These are phyloP conservation scores for Aureobasidium musti DNA, from an alignment of 2,329 filamentous ascomycete genomes.

Conservation along the genomic window DNA sequence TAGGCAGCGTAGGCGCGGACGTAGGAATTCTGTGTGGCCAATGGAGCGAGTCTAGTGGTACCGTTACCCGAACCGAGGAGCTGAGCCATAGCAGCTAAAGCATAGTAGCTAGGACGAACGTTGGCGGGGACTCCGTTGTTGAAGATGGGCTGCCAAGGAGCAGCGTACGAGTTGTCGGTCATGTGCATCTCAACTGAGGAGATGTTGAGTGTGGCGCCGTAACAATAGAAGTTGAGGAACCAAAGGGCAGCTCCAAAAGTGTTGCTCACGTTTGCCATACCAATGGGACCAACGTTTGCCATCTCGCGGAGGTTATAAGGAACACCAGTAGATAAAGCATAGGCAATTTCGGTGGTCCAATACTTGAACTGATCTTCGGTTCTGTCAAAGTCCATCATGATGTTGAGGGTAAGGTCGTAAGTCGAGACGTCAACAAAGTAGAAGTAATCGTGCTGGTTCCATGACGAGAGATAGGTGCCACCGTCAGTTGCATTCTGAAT, in stretches of 20 bases:
- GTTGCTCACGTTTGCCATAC: conserved; percentile 51
- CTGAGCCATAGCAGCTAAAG: conserved; percentile 54
- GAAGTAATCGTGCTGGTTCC: conserved; percentile 59
- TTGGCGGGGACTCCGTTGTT: conserved; percentile 38
- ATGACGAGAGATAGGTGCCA: conserved; percentile 45
- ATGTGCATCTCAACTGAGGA: conserved; percentile 56
- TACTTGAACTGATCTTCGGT: conserved; percentile 53
- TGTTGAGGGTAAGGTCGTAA: conserved; percentile 48
- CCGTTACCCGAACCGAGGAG: conserved; percentile 52
- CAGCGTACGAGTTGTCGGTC: conserved; percentile 56
- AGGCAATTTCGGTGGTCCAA: conserved; percentile 50
- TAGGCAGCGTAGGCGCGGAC: conserved; percentile 52
- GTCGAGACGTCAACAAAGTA: conserved; percentile 54
- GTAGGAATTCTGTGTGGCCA: conserved; percentile 36
- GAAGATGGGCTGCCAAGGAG: conserved; percentile 54
- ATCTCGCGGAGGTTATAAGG: conserved; percentile 56
- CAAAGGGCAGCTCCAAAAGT: conserved; percentile 55
- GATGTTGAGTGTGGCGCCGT: conserved; percentile 52
- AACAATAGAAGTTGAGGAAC: conserved; percentile 57
- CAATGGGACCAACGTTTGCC: conserved; percentile 54
- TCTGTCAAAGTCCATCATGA: conserved; percentile 50
- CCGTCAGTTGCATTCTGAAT: conserved; percentile 45
- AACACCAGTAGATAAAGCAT: conserved; percentile 46
- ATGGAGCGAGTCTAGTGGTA: conserved; percentile 48
- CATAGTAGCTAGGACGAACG: conserved; percentile 55